Conservation (phyloP, 2,329 filamentous ascomycete genomes). For the Hymenoscyphus fructigenus region DNA sequence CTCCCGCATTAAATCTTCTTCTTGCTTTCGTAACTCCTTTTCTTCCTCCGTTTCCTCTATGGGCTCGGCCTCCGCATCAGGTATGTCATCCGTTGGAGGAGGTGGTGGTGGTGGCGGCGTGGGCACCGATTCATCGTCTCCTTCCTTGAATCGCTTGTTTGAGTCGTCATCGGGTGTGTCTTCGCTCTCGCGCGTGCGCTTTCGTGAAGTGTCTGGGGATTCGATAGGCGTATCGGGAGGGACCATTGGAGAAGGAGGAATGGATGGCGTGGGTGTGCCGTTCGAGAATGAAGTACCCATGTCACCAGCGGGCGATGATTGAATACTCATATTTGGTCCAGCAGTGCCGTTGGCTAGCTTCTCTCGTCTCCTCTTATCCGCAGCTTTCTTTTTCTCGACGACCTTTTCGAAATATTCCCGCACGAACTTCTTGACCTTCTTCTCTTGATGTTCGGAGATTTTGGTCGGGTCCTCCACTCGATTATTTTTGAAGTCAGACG, state of each 20-base stretch:
- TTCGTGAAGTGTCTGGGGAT: slow-evolving; percentile 56
- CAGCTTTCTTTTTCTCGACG: slow-evolving; percentile 68
- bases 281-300: slow-evolving; percentile 26
- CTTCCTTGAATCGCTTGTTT: slow-evolving; percentile 35
- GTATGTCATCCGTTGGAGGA: slow-evolving; percentile 25
- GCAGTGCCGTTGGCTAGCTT: slow-evolving; percentile 30
- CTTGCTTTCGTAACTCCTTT: slow-evolving; percentile 24
- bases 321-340: slow-evolving; percentile 15
- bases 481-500: slow-evolving; percentile 86
- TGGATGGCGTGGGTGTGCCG: slow-evolving; percentile 22
- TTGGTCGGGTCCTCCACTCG: slow-evolving; percentile 80
- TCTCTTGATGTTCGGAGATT: slow-evolving; percentile 74
- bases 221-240: slow-evolving; percentile 46
- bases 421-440: slow-evolving; percentile 80
- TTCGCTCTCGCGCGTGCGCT: slow-evolving; percentile 52
- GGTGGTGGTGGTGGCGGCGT: slow-evolving; percentile 34
- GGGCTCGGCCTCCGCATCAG: slow-evolving; percentile 9
- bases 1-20: slow-evolving; percentile 36
- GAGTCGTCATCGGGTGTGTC: slow-evolving; percentile 25
- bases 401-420: slow-evolving; percentile 86
- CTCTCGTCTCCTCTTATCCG: slow-evolving; percentile 66
- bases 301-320: slow-evolving; percentile 21
- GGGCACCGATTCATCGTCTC: slow-evolving; percentile 21
- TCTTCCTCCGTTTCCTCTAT: slow-evolving; percentile 27
- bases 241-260: slow-evolving; percentile 43